These are phyloP conservation scores for Daedaleopsis nitida DNA, from an alignment of 768 basidiomycete genomes.

Conservation along the genomic window DNA sequence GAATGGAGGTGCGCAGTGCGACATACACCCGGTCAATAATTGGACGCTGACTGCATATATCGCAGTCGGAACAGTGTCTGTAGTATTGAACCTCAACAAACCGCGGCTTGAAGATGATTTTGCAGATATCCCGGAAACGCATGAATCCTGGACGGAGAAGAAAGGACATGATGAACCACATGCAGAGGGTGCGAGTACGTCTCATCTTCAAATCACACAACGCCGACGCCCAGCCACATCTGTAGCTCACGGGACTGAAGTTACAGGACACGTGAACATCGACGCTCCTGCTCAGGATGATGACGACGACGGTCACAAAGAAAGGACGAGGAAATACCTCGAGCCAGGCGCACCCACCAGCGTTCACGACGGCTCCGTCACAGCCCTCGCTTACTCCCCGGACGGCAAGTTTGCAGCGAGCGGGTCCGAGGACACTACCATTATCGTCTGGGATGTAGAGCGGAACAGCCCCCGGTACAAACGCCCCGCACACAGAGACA, in stretches of 20 bases:
- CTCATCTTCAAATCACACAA: no score
- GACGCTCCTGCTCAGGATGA: no score
- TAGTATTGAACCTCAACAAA: not conserved
- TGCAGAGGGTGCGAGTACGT: not conserved
- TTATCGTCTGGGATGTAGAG: slow-evolving; percentile 24
- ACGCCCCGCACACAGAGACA: slow-evolving; percentile 14
- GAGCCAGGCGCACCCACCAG: not conserved
- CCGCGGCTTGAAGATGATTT: not conserved
- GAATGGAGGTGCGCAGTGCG: not conserved
- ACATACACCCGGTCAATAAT: not conserved
- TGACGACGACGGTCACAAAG: not conserved
- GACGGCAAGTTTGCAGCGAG: slow-evolving; percentile 26
- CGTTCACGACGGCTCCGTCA: slow-evolving; percentile 8
- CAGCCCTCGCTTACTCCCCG: slow-evolving; percentile 24
- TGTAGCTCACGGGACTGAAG: no score
- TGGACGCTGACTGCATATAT: not conserved
- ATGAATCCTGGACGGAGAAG: no score
- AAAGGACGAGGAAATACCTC: not conserved
- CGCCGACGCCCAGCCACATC: no score
- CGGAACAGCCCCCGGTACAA: not conserved
- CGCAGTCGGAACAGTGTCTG: not conserved
- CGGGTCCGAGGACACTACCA: slow-evolving; percentile 24
- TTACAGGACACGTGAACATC: no score
- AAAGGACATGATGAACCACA: not conserved
- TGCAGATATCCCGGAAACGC: not conserved